Conservation (phyloP, 768 basidiomycete species). For the Multifurca ochricompacta region DNA sequence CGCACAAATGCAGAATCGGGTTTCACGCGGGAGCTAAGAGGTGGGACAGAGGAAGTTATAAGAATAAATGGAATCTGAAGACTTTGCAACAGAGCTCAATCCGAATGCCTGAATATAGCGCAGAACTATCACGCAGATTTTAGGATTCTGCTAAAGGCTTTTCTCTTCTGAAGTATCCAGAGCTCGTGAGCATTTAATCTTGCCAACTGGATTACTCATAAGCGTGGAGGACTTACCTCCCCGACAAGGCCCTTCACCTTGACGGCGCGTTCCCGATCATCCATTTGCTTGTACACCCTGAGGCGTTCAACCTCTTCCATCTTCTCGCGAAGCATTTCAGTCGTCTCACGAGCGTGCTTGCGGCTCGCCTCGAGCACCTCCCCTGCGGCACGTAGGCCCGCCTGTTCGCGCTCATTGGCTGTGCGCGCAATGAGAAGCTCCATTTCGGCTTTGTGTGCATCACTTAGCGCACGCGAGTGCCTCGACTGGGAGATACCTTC, state of each 20-base stretch:
- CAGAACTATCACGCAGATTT: neutral
- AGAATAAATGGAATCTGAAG: no score
- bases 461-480: slow-evolving; percentile 45
- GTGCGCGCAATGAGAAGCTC: slow-evolving; percentile 50
- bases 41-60: no score
- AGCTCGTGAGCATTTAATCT: neutral
- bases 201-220: no score
- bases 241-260: slow-evolving; percentile 14
- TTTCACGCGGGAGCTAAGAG: no score
- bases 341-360: slow-evolving; percentile 48
- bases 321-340: slow-evolving; percentile 60
- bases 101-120: no score
- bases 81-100: no score
- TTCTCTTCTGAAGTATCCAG: neutral
- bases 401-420: slow-evolving; percentile 22
- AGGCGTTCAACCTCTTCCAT: slow-evolving; percentile 65
- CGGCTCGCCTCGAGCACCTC: slow-evolving; percentile 44
- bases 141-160: neutral
- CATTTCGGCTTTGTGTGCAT: slow-evolving; percentile 57
- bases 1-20: no score
- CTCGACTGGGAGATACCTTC: slow-evolving; percentile 50
- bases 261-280: slow-evolving; percentile 35
- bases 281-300: slow-evolving; percentile 54
- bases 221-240: slow-evolving; percentile 3
- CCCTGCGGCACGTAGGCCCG: slow-evolving; percentile 33